Evolutionary conservation across 495 filamentous ascomycete species (phyloP).

Genomic region (Penicillium taxi): DNA sequence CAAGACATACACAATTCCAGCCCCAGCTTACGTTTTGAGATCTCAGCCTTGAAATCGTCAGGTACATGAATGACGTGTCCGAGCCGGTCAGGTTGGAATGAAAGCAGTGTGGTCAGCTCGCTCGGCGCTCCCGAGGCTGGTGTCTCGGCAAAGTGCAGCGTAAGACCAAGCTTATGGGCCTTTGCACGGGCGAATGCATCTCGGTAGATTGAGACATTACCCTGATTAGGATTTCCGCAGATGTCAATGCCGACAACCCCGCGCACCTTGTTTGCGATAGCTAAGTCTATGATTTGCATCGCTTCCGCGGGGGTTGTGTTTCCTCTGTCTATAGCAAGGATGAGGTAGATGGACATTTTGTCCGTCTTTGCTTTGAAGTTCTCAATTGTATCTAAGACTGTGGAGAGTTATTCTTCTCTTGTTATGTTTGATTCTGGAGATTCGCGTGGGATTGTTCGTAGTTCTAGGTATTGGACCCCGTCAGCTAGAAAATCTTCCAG

Average conservation of each 20-base stretch:
- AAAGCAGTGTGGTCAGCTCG: constrained; percentile 57
- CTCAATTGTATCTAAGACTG: constrained; percentile 52
- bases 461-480: constrained; percentile 71
- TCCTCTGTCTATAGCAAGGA: constrained; percentile 68
- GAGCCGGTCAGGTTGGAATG: constrained; percentile 59
- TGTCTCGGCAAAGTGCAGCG: constrained; percentile 74
- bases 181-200: constrained; percentile 51
- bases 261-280: constrained; percentile 40
- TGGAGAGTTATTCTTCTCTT: constrained; percentile 55
- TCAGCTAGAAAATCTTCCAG: constrained; percentile 63
- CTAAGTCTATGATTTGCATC: constrained; percentile 53
- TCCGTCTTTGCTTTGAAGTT: constrained; percentile 26
- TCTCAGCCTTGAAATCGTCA: constrained; percentile 46
- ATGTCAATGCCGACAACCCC: constrained; percentile 74
- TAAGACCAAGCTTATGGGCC: constrained; percentile 48
- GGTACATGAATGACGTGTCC: constrained; percentile 75
- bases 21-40: constrained; percentile 46
- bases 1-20: constrained; percentile 75
- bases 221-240: constrained; percentile 65
- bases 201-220: constrained; percentile 49
- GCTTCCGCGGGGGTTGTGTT: constrained; percentile 49
- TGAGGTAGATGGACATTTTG: constrained; percentile 51
- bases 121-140: constrained; percentile 38
- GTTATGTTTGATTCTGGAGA: constrained; percentile 46
- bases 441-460: constrained; percentile 70